A percentile compares a stretch with the other conserved stretches of the same genome.
Evolutionary conservation across 257 asterid genomes (phyloP).

Genomic region (Penstemon barbatus): DNA sequence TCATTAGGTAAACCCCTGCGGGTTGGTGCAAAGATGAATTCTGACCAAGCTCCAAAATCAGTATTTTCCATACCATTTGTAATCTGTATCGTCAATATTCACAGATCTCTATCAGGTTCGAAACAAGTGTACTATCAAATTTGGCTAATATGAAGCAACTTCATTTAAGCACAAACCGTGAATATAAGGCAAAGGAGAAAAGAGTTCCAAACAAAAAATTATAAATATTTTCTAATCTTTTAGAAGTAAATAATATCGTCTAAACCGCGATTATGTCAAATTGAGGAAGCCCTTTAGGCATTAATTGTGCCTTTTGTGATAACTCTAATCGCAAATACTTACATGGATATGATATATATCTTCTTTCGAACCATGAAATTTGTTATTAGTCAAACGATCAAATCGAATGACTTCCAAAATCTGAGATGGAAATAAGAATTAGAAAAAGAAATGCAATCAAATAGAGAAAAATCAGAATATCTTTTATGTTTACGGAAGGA

Average conservation of each 20-base stretch:
- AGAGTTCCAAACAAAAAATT: too few relatives aligned
- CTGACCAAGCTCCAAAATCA: constrained; percentile 46
- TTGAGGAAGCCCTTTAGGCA: too few relatives aligned
- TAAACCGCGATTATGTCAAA: too few relatives aligned
- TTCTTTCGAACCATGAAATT: constrained; percentile 15
- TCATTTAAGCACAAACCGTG: too few relatives aligned
- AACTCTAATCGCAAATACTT: neutral
- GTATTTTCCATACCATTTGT: constrained; percentile 44
- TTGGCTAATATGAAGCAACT: too few relatives aligned
- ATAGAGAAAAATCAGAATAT: neutral
- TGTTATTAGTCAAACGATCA: constrained; percentile 23
- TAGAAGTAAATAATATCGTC: too few relatives aligned
- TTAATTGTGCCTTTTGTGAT: too few relatives aligned
- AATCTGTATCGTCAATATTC: constrained; percentile 34
- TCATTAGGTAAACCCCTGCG: constrained; percentile 32
- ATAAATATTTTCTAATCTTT: too few relatives aligned
- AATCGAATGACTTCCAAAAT: constrained; percentile 33
- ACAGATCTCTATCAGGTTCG: neutral
- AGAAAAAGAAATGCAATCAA: neutral
- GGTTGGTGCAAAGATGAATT: constrained; percentile 47
- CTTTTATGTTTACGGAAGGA: too few relatives aligned
- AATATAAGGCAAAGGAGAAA: too few relatives aligned
- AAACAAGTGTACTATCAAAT: neutral
- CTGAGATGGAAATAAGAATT: constrained; percentile 29
- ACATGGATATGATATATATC: constrained; percentile 47